Conservation (phyloP, 352 stramenopile species). For the Thalassiosira hispida region DNA sequence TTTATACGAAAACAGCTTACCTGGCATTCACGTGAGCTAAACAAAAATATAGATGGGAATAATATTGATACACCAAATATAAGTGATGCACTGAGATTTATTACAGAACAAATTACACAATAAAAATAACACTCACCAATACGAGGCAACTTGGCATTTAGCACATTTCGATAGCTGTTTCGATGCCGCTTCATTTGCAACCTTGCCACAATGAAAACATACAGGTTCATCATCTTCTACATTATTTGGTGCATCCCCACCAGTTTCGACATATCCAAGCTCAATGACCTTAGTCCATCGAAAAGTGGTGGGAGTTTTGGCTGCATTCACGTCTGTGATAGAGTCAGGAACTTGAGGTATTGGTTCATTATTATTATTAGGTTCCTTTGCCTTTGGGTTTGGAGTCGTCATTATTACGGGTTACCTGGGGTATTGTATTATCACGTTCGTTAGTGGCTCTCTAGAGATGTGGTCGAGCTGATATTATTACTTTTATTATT, state of each 20-base stretch:
- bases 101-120: neutral
- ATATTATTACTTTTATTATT: too few relatives aligned
- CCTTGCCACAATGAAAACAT: conserved; percentile 73
- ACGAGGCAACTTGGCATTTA: conserved; percentile 68
- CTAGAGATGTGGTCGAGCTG: too few relatives aligned
- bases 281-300: conserved; percentile 71
- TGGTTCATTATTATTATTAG: conserved; percentile 1
- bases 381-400: conserved; percentile 8
- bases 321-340: conserved; percentile 20
- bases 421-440: neutral
- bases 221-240: conserved; percentile 18
- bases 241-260: neutral
- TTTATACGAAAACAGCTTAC: conserved; percentile 2
- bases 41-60: neutral
- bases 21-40: conserved; percentile 70
- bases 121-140: conserved; percentile 44
- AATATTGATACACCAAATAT: neutral
- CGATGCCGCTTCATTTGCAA: conserved; percentile 10
- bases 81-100: neutral
- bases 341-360: conserved; percentile 23
- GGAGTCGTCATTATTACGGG: neutral
- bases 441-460: neutral
- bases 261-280: conserved; percentile 65
- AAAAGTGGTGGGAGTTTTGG: conserved; percentile 28
- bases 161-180: conserved; percentile 55